Base-by-base conservation (phyloP, 805 yeast species). In the Myxozyma neotropica region DNA sequence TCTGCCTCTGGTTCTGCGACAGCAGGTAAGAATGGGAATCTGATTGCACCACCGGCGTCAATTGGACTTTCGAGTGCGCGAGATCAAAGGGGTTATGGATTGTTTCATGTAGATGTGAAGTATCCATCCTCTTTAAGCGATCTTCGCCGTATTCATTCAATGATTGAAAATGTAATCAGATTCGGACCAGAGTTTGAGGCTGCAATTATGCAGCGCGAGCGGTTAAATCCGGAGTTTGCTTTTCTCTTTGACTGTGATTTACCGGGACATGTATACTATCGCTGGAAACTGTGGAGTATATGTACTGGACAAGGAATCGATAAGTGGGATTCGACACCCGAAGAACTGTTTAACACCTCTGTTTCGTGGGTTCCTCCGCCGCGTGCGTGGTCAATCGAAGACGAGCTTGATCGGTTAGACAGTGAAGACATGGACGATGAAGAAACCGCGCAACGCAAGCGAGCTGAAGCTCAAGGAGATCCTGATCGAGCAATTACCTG, bases 101-200 rank as follows among this genome's bases (percentile, higher is more conserved):
- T 33, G 10, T 13, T 33, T 19, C 40, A 38, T 21, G 51, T 66
- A 7, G 33, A 47, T 3, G 67, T 66, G 23, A 49, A 51, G 40
- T 48, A 53, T 35, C 69, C 69, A 13, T 17, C 27, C 6, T 24
- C 63, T 3, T 42, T 65, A 23, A n/a, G 13, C 5, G 29, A 17
- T 4, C 46, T 59, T 21, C 63, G 72, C 4, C 52, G 48, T 15
- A 61, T 70, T 15, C 66, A 70, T 51, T 39, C 53, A 31, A 58
- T 69, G 50, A 57, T 67, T 23, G 73, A 70, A 58, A 57, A 65
- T 29, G 67, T 70, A 7, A 19, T 66, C 13, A 40, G 51, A 24
- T 48, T 60, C 47, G 72, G 72, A 2, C 68, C 70, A 7, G 66
- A 56, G 40, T 70, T 70, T 55, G 73, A 70, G 44, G 53, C 66